Percentiles rank a stretch among this genome's conserved stretches.
These are phyloP conservation scores for Fabrea salina DNA, from an alignment of 169 alveolate genomes.

Conservation along the genomic window DNA sequence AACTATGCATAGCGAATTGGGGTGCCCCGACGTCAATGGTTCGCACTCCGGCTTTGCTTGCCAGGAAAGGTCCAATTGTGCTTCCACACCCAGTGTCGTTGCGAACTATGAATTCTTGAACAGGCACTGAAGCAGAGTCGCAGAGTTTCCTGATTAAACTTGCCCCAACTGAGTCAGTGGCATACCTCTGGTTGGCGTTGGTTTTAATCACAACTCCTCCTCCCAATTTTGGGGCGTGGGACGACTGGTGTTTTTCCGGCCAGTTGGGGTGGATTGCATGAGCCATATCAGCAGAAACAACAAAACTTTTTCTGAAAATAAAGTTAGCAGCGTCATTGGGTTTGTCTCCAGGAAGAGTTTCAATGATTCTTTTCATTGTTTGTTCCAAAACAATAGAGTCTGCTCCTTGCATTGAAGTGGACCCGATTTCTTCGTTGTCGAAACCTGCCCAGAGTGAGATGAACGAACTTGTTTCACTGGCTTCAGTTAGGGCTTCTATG, in stretches of 20 bases:
- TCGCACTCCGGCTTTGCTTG: conserved; percentile 89
- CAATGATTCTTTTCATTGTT: conserved; percentile 59
- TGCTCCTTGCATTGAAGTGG: conserved; percentile 89
- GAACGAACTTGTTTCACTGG: conserved; percentile 51
- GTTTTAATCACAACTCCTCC: conserved; percentile 90
- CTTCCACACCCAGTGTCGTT: conserved; percentile 96
- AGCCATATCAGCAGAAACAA: conserved; percentile 93
- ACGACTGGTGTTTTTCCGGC: conserved; percentile 90
- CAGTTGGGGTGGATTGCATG: conserved; percentile 96
- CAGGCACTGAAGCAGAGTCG: conserved; percentile 68
- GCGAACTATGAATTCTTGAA: conserved; percentile 91
- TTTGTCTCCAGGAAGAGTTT: conserved; percentile 34
- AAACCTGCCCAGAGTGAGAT: conserved; percentile 73
- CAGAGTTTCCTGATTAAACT: conserved; percentile 83
- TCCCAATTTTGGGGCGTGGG: conserved; percentile 87
- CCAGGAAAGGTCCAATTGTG: conserved; percentile 93
- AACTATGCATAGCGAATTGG: conserved; percentile 95
- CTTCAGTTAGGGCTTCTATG: conserved; percentile 75
- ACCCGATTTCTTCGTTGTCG: conserved; percentile 96
- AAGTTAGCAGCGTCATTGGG: conserved; percentile 48
- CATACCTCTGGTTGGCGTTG: conserved; percentile 89
- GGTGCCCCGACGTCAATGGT: conserved; percentile 94
- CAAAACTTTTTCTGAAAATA: conserved; percentile 66
- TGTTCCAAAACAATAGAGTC: conserved; percentile 73
- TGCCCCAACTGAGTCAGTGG: conserved; percentile 86